These are phyloP conservation scores for Nicotiana rustica DNA, from an alignment of 305 asterid genomes.

Conservation along the genomic window DNA sequence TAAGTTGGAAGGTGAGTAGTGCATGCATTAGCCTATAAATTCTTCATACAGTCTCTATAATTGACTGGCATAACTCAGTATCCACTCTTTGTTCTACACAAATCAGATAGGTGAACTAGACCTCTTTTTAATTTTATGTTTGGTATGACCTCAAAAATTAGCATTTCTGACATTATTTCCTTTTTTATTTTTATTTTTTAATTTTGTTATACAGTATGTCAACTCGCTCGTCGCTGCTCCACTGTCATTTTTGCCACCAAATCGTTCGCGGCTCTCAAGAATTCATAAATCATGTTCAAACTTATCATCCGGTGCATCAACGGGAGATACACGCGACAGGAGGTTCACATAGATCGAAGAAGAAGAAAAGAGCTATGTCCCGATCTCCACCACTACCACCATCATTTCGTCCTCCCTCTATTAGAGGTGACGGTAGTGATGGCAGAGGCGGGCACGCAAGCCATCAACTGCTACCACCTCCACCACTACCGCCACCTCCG, in stretches of 20 bases:
- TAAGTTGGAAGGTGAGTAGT: neutral
- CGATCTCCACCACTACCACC: neutral
- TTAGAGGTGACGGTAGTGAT: neutral
- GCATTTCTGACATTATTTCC: neutral
- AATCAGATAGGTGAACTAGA: neutral
- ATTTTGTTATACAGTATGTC: neutral
- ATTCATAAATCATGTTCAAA: neutral
- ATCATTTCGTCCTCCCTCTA: neutral
- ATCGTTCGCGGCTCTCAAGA: neutral
- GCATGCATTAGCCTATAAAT: neutral
- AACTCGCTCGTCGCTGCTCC: neutral
- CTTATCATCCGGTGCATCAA: neutral
- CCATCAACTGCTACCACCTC: neutral
- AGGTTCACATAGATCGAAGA: neutral
- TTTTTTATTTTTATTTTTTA: neutral
- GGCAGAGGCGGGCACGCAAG: neutral
- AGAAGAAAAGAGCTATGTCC: neutral
- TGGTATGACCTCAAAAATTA: neutral
- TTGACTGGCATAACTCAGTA: neutral
- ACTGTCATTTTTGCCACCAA: neutral
- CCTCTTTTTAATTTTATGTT: neutral
- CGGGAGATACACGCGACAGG: neutral
- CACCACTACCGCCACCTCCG: too few species aligned
- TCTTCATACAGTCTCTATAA: neutral
- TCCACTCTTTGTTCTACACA: neutral